phyloP scores from a whole-genome alignment of 1,284 basidiomycete genomes.

The Cryptococcus sp. region DNA sequence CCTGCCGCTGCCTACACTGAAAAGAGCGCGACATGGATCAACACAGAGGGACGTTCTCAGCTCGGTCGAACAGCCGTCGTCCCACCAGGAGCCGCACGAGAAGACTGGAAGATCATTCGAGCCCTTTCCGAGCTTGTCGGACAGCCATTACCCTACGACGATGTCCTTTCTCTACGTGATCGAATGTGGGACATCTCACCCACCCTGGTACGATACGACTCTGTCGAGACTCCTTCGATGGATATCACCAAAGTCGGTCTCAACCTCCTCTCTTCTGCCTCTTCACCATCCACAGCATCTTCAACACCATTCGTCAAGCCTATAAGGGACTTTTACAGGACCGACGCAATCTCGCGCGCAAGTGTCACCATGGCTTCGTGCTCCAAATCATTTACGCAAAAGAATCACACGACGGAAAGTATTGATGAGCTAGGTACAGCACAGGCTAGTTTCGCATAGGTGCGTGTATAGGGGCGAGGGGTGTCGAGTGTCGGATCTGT shows the following conservation, averaged over 20 bases:
- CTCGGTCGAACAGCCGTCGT: conserved; percentile 86
- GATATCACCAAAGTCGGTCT: conserved; percentile 70
- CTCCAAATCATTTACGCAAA: conserved; percentile 46
- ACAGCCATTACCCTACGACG: conserved; percentile 81
- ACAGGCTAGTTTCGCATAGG: conserved; percentile 25
- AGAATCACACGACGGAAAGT: conserved; percentile 28
- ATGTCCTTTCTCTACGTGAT: conserved; percentile 79
- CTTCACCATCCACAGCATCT: conserved; percentile 51
- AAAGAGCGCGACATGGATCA: conserved; percentile 91
- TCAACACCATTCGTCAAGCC: conserved; percentile 70
- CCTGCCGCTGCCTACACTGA: conserved; percentile 96
- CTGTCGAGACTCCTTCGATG: conserved; percentile 69
- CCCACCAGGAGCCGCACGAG: conserved; percentile 89
- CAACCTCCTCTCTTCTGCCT: conserved; percentile 57
- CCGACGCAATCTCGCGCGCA: conserved; percentile 56
- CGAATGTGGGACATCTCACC: conserved; percentile 98
- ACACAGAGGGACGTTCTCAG: conserved; percentile 93
- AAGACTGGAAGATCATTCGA: conserved; percentile 98
- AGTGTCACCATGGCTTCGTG: conserved; percentile 51
- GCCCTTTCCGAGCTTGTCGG: conserved; percentile 89
- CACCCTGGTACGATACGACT: conserved; percentile 80
- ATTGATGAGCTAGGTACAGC: conserved; percentile 18
- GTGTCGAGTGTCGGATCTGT: neutral
- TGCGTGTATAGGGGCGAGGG: neutral
- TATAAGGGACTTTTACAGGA: conserved; percentile 93